These are phyloP conservation scores for Ophioceras dolichostomum DNA, from an alignment of 2,329 filamentous ascomycete species.

Conservation along the genomic window DNA sequence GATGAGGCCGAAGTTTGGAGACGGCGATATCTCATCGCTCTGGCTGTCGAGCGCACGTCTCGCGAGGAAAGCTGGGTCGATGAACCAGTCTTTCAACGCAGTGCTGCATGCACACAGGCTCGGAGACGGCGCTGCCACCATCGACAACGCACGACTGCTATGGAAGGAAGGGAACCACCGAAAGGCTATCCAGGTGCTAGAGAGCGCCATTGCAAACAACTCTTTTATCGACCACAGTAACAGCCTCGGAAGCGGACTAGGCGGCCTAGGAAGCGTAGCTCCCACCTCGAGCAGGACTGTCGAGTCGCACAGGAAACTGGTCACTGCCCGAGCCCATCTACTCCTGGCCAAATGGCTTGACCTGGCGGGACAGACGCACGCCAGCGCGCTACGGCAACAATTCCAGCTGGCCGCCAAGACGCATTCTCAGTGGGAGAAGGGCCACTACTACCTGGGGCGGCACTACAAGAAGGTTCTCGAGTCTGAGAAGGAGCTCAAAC, in stretches of 20 bases:
- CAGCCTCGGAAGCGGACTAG: too few relatives aligned
- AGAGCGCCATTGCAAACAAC: slow-evolving; percentile 72
- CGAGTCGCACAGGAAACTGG: slow-evolving; percentile 40
- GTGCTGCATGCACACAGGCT: slow-evolving; percentile 79
- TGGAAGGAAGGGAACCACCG: slow-evolving; percentile 91
- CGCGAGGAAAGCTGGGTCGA: slow-evolving; percentile 73
- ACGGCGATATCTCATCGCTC: slow-evolving; percentile 64
- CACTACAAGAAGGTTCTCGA: slow-evolving; percentile 96
- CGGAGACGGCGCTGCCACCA: slow-evolving; percentile 75
- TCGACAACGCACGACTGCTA: slow-evolving; percentile 84
- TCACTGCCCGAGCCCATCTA: slow-evolving; percentile 70
- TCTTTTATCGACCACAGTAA: slow-evolving; percentile 44
- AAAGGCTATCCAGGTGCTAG: slow-evolving; percentile 85
- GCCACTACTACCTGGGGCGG: slow-evolving; percentile 90
- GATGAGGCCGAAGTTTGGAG: slow-evolving; percentile 51
- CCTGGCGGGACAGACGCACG: slow-evolving; percentile 83
- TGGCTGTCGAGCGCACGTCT: slow-evolving; percentile 82
- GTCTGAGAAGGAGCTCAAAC: slow-evolving; percentile 66
- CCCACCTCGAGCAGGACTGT: slow-evolving; percentile 24
- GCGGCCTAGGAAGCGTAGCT: slow-evolving; percentile 18
- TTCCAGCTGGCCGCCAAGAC: slow-evolving; percentile 74
- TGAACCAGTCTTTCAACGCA: slow-evolving; percentile 84
- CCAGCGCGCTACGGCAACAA: slow-evolving; percentile 62
- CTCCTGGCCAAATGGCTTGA: slow-evolving; percentile 96
- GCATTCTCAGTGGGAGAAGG: slow-evolving; percentile 76